Base-by-base conservation (phyloP, 2,329 filamentous ascomycete genomes). In the Lachnellula subtilissima region DNA sequence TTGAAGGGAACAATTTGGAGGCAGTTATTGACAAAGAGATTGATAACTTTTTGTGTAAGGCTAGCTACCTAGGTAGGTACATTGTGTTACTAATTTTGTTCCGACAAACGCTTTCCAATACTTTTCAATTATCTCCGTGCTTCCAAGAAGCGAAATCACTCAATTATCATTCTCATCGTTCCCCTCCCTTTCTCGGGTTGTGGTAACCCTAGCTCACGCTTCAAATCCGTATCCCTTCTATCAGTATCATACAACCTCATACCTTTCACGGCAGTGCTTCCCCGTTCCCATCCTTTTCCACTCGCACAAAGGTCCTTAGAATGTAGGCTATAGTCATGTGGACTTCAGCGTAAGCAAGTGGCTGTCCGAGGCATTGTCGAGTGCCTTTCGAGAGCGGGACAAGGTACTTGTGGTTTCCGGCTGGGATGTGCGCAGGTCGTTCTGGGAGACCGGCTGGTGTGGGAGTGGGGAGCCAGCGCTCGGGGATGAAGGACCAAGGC, bases 191-290 rank as follows among this genome's bases (percentile, higher is more conserved):
- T 57, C 50, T 60, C 54, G 1, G 54, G 55, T 5, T 32, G 32
- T 9, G 58, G 53, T 53, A 60, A 53, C 15, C 58, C 58, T 28
- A 51, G 46, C 43, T 60, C 55, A 9, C 50, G 39, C 25, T 23
- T 51, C 43, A 60, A 46, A 50, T 60, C 58, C 39, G 50, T 52
- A 55, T 62, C 60, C 37, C 53, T 48, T 11, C 55, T 36, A 46
- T 58, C 58, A 15, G 60, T 60, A 35, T 60, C 53, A 47, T 19
- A 60, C 43, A 62, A 46, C 48, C 48, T 51, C 52, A 58, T 52
- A 3, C 55, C 55, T 12, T 32, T 49, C 12, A 55, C 50, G 2
- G 50, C 53, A 12, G 39, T 8, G n/a, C 46, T 4, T 28, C 22
- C n/a, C 59, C 56, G 9, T 48, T 35, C 2, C 53, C 49, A 51